A percentile compares a stretch with the other conserved stretches of the same genome.
Conservation (phyloP, 2,329 filamentous ascomycete genomes). For the Penicillium paneum region DNA sequence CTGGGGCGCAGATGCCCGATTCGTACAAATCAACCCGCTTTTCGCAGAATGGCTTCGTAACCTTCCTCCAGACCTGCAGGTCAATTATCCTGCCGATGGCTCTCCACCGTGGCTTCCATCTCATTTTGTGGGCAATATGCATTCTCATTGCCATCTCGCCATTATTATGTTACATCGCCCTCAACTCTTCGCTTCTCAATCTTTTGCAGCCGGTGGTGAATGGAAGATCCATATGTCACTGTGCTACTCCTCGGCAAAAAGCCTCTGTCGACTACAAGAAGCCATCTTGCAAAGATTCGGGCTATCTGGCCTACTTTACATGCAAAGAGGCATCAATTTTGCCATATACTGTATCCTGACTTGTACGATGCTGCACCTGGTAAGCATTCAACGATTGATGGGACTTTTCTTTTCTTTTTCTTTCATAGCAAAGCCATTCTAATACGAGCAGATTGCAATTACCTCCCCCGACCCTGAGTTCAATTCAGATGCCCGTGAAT, state of each 20-base stretch:
- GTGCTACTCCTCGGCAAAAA: slow-evolving; percentile 80
- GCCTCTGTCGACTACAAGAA: slow-evolving; percentile 82
- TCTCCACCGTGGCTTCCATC: slow-evolving; percentile 80
- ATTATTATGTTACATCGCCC: slow-evolving; percentile 85
- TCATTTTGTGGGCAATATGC: slow-evolving; percentile 83
- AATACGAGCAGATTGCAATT: slow-evolving; percentile 69
- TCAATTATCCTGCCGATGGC: slow-evolving; percentile 74
- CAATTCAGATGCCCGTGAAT: slow-evolving; percentile 78
- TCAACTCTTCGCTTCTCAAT: slow-evolving; percentile 75
- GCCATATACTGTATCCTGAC: slow-evolving; percentile 89
- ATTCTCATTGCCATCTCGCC: slow-evolving; percentile 81
- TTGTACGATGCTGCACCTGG: slow-evolving; percentile 88
- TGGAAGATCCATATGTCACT: slow-evolving; percentile 88
- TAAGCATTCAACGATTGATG: slow-evolving; percentile 51
- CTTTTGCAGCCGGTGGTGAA: slow-evolving; percentile 64
- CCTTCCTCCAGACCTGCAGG: slow-evolving; percentile 72
- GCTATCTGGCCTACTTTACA: slow-evolving; percentile 76
- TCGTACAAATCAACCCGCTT: slow-evolving; percentile 73
- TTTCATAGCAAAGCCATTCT: not conserved
- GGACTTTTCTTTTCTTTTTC: not conserved
- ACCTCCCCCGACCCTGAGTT: slow-evolving; percentile 89
- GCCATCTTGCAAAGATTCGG: slow-evolving; percentile 73
- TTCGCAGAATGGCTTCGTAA: slow-evolving; percentile 73
- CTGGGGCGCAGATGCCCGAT: slow-evolving; percentile 82
- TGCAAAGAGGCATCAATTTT: slow-evolving; percentile 93